phyloP scores from a whole-genome alignment of 2,329 filamentous ascomycete species.

The Fusarium pseudocircinatum region DNA sequence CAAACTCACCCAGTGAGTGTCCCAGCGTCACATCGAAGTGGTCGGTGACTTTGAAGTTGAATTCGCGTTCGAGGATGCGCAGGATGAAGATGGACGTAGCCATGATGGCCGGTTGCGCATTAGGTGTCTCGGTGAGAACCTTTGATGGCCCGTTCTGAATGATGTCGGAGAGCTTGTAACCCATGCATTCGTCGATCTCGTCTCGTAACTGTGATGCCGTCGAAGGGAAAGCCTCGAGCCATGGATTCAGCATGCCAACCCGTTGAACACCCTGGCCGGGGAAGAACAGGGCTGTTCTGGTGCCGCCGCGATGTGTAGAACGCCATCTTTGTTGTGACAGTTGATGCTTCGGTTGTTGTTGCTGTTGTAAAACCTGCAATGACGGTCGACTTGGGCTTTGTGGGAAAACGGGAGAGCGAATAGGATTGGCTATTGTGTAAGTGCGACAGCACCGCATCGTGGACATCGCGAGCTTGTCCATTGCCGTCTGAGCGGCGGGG shows the following conservation, averaged over 20 bases:
- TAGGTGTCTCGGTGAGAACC: constrained; percentile 80
- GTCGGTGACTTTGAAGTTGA: constrained; percentile 75
- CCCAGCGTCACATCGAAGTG: constrained; percentile 85
- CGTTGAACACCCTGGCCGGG: constrained; percentile 87
- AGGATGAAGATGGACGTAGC: constrained; percentile 91
- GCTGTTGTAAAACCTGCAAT: neutral
- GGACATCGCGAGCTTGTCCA: constrained; percentile 46
- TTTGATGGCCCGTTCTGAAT: constrained; percentile 84
- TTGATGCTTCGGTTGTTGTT: constrained; percentile 1
- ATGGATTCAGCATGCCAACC: constrained; percentile 86
- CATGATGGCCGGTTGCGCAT: constrained; percentile 97
- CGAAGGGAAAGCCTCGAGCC: constrained; percentile 85
- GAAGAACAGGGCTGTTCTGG: constrained; percentile 69
- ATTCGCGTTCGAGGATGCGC: constrained; percentile 85
- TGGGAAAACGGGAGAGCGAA: neutral
- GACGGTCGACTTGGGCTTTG: constrained; percentile 13
- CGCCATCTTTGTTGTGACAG: constrained; percentile 36
- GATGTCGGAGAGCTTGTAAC: constrained; percentile 77
- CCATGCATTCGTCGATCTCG: constrained; percentile 82
- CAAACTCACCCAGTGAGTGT: constrained; percentile 93
- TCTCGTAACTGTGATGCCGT: constrained; percentile 82
- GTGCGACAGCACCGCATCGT: constrained; percentile 43
- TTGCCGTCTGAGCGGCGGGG: constrained; percentile 43
- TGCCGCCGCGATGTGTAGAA: constrained; percentile 50
- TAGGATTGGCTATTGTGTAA: constrained; percentile 9